Percentiles rank a stretch among this genome's conserved stretches.
Conservation (phyloP, 257 asterid genomes). For the Ajuga chamaepitys region DNA sequence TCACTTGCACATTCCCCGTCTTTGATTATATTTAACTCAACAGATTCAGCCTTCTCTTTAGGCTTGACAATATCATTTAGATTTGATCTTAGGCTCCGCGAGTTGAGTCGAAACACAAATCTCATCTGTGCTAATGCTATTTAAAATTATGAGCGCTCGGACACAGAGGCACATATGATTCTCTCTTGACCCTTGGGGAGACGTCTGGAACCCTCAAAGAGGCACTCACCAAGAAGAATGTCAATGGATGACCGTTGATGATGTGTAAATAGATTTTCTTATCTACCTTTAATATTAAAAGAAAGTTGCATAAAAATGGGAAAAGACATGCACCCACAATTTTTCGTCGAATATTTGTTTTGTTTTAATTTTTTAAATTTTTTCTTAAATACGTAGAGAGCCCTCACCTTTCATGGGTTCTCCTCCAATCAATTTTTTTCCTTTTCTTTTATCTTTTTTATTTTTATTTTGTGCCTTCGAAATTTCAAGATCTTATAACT, state of each 20-base stretch:
- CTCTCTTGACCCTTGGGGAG: constrained; percentile 56
- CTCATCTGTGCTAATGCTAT: constrained; percentile 57
- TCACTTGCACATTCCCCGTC: constrained; percentile 22
- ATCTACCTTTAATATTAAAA: too few species aligned
- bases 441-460: too few species aligned
- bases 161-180: constrained; percentile 65
- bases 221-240: constrained; percentile 88
- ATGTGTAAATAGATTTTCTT: too few species aligned
- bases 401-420: too few species aligned
- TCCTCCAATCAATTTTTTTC: too few species aligned
- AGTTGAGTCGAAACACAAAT: constrained; percentile 13
- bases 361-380: too few species aligned
- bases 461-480: too few species aligned
- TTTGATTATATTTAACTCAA: neutral
- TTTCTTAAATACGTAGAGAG: too few species aligned
- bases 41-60: constrained; percentile 22
- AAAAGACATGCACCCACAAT: too few species aligned
- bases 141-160: constrained; percentile 81
- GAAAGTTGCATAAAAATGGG: too few species aligned
- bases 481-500: too few species aligned
- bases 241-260: constrained; percentile 57
- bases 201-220: constrained; percentile 77
- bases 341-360: too few species aligned
- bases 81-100: constrained; percentile 21
- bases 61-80: constrained; percentile 12